phyloP scores from a whole-genome alignment of 306 rosid species.

The Quercus berberidifolia region DNA sequence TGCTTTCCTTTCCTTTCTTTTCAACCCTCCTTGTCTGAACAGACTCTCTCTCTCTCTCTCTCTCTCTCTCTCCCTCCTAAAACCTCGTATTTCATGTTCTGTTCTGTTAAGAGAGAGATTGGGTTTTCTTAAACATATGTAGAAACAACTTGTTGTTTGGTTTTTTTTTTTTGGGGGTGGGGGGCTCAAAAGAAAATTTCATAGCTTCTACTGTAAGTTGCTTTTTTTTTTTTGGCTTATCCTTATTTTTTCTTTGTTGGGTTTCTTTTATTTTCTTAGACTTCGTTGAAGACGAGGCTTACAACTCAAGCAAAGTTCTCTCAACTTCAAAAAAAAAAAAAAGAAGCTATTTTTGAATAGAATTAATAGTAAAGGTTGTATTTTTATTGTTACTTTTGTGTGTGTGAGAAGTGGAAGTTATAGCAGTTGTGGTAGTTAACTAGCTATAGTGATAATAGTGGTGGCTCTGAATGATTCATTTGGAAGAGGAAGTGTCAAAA shows the following conservation, averaged over 20 bases:
- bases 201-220: constrained; percentile 42
- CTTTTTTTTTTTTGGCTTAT: constrained; percentile 1
- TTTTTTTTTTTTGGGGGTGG: no score
- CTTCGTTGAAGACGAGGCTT: constrained; percentile 50
- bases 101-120: constrained; percentile 25
- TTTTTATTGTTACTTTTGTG: constrained; percentile 9
- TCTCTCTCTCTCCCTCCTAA: no score
- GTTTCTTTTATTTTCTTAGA: constrained; percentile 27
- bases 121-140: neutral
- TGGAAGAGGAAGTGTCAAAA: constrained; percentile 18
- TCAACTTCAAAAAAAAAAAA: neutral
- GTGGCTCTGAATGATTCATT: constrained; percentile 34
- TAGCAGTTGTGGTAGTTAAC: neutral
- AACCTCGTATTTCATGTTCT: constrained; percentile 19
- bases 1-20: neutral
- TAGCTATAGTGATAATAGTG: neutral
- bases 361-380: neutral
- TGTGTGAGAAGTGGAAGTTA: neutral
- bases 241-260: constrained; percentile 17
- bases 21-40: constrained; percentile 44
- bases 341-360: constrained; percentile 3
- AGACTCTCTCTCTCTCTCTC: constrained; percentile 19
- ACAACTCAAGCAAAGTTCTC: constrained; percentile 50
- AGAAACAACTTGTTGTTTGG: no score
- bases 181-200: neutral